Conservation (phyloP, 2,329 filamentous ascomycete genomes). For the Plenodomus biglobosus region DNA sequence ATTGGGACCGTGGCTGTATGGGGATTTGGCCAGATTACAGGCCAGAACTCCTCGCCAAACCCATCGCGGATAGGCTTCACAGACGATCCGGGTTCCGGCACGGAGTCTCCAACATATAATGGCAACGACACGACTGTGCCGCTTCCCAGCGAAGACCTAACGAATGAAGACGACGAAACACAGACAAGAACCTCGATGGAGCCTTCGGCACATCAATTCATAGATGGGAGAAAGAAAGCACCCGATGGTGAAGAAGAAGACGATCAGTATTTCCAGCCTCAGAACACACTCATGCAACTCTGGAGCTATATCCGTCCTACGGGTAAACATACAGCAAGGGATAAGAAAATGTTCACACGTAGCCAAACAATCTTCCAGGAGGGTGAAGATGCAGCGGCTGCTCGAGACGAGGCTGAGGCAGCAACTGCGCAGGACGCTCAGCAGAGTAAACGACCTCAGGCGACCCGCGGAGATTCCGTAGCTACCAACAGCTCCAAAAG, state of each 20-base stretch:
- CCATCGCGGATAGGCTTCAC: constrained; percentile 45
- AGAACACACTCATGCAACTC: constrained; percentile 55
- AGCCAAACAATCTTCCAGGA: constrained; percentile 37
- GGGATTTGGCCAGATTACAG: constrained; percentile 90
- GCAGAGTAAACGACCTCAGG: constrained; percentile 45
- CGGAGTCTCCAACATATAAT: constrained; percentile 35
- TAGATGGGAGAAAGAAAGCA: constrained; percentile 31
- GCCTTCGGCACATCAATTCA: constrained; percentile 36
- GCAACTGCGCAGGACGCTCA: constrained; percentile 10
- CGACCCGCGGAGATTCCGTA: constrained; percentile 53
- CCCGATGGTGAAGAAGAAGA: constrained; percentile 18
- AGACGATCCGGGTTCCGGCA: constrained; percentile 32
- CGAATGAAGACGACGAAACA: constrained; percentile 64
- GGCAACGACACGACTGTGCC: constrained; percentile 61
- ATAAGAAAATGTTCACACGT: constrained; percentile 57
- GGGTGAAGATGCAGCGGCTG: constrained; percentile 16
- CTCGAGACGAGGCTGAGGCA: constrained; percentile 7
- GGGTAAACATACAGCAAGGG: constrained; percentile 68
- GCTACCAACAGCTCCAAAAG: constrained; percentile 50
- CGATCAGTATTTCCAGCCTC: constrained; percentile 33
- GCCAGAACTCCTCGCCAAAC: constrained; percentile 64
- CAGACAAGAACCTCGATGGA: constrained; percentile 43
- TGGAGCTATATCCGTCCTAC: constrained; percentile 72
- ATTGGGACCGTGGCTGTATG: constrained; percentile 92
- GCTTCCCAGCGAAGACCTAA: constrained; percentile 67